Evolutionary conservation across 345 rosid species (phyloP).

Genomic region (Hirschfeldia incana): DNA sequence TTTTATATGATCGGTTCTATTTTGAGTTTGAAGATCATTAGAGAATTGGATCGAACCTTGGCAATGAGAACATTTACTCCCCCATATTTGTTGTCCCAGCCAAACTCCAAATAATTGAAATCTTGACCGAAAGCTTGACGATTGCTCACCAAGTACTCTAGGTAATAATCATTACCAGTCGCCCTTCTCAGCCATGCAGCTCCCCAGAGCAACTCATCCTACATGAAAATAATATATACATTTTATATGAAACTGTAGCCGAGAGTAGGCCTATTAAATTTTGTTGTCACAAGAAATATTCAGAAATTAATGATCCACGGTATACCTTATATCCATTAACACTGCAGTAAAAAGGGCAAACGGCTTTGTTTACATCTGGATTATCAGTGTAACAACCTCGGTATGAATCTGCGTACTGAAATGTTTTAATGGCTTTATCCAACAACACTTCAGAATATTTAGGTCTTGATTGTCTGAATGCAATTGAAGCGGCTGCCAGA

Average conservation of each 20-base stretch:
- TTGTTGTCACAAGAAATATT: background rate
- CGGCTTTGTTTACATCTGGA: conserved; percentile 42
- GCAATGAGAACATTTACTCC: conserved; percentile 71
- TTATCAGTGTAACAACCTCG: conserved; percentile 54
- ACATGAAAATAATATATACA: background rate
- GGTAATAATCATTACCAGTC: conserved; percentile 46
- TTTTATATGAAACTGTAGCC: background rate
- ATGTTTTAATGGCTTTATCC: conserved; percentile 56
- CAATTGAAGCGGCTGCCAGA: conserved; percentile 75
- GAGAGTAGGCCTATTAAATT: background rate
- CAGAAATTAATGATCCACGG: background rate
- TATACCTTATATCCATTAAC: conserved; percentile 59
- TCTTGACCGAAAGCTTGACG: conserved; percentile 25
- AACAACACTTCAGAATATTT: conserved; percentile 49
- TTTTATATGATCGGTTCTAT: background rate
- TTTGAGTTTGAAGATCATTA: background rate
- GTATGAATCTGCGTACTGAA: conserved; percentile 62
- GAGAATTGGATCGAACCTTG: conserved; percentile 42
- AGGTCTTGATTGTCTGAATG: conserved; percentile 45
- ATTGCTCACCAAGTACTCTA: conserved; percentile 36
- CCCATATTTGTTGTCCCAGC: conserved; percentile 79
- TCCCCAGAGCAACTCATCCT: conserved; percentile 93
- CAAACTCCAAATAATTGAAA: conserved; percentile 50
- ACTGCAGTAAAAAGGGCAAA: conserved; percentile 81
- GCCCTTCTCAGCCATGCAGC: conserved; percentile 84